Conservation (phyloP, 345 rosid genomes). For the Populus alba region DNA sequence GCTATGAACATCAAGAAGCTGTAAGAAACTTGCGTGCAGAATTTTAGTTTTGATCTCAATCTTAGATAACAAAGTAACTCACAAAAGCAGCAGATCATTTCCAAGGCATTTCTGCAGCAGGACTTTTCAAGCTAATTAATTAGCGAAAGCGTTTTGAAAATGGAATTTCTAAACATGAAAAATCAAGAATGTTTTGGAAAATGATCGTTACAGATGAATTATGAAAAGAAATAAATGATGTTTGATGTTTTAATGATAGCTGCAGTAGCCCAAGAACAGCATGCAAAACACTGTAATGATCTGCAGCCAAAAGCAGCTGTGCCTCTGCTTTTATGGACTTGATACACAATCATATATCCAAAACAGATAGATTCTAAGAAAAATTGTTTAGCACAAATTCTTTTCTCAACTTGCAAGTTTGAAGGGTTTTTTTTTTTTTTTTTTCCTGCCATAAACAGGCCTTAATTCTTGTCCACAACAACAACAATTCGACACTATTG, state of each 20-base stretch:
- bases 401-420: background rate
- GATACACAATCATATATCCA: background rate
- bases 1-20: background rate
- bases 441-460: background rate
- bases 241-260: background rate
- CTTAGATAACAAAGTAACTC: background rate
- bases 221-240: background rate
- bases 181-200: background rate
- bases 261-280: background rate
- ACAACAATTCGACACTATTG: slow-evolving; percentile 5
- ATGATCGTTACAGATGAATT: background rate
- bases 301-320: too few species aligned
- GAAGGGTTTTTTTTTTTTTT: background rate
- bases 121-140: background rate
- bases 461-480: background rate
- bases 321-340: background rate
- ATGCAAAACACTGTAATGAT: background rate
- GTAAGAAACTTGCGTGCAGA: background rate
- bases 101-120: background rate
- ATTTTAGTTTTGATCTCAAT: background rate
- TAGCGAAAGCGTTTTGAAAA: too few species aligned
- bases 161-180: background rate
- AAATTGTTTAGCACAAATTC: background rate
- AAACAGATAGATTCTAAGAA: background rate
- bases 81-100: background rate